These are phyloP conservation scores for Globisporangium barbulae DNA, from an alignment of 352 stramenopile species.

Conservation along the genomic window DNA sequence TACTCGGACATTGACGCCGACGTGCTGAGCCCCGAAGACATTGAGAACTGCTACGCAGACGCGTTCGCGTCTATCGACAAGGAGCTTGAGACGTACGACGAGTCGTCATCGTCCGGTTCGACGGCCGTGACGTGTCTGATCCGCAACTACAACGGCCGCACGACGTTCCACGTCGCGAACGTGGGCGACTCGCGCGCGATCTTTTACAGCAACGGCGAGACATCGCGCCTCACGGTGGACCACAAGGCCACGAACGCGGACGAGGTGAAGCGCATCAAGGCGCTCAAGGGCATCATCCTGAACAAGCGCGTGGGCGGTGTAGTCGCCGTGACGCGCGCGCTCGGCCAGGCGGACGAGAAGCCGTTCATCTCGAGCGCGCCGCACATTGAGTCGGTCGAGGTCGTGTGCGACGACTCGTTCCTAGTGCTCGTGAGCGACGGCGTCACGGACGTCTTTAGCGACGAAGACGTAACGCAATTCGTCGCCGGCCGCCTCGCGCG, in stretches of 20 bases:
- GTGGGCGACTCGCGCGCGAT: constrained; percentile 77
- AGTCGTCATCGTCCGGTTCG: constrained; percentile 61
- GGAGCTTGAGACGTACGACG: constrained; percentile 63
- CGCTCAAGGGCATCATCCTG: constrained; percentile 74
- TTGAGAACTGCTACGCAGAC: constrained; percentile 55
- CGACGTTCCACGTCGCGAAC: constrained; percentile 74
- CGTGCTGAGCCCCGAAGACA: constrained; percentile 53
- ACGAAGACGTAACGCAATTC: constrained; percentile 70
- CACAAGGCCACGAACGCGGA: constrained; percentile 78
- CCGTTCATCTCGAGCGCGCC: constrained; percentile 70
- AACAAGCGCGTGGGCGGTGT: constrained; percentile 77
- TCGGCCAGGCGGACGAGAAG: constrained; percentile 82
- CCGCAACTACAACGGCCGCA: constrained; percentile 48
- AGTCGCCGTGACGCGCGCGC: constrained; percentile 66
- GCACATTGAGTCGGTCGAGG: constrained; percentile 55
- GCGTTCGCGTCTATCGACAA: constrained; percentile 62
- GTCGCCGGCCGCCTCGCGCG: constrained; percentile 39
- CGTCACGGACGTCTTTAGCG: constrained; percentile 68
- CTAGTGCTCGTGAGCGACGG: constrained; percentile 80
- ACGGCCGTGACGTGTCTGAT: constrained; percentile 78
- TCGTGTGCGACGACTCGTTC: constrained; percentile 49
- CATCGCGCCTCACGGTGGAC: constrained; percentile 62
- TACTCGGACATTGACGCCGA: constrained; percentile 35
- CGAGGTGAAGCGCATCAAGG: constrained; percentile 71
- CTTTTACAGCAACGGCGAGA: constrained; percentile 46